Evolutionary conservation across 148 eudicot genomes (phyloP).

Genomic region (Cornus controversa): DNA sequence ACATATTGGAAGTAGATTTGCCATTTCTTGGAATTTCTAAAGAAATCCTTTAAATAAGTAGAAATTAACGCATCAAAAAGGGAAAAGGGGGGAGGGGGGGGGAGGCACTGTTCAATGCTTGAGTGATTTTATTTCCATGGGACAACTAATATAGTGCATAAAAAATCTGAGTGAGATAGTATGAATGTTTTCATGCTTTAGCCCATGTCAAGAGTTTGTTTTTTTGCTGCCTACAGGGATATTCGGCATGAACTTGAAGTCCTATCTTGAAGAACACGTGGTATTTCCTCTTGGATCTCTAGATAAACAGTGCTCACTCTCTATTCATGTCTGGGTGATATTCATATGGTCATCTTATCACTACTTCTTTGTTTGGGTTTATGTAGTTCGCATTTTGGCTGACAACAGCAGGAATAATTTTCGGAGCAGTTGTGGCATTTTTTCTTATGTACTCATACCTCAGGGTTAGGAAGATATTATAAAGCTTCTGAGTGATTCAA

Average conservation of each 20-base stretch:
- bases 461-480: constrained; percentile 72
- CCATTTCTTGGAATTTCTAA: not conserved
- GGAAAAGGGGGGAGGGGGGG: too few species aligned
- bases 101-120: too few species aligned
- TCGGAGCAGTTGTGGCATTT: constrained; percentile 72
- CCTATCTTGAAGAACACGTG: constrained; percentile 92
- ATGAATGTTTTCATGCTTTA: not conserved
- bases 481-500: constrained; percentile 20
- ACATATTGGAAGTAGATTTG: not conserved
- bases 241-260: constrained; percentile 97
- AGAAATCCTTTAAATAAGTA: too few species aligned
- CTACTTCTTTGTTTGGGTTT: not conserved
- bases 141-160: not conserved
- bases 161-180: not conserved
- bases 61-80: too few species aligned
- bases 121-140: not conserved
- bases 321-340: not conserved
- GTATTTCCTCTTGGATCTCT: constrained; percentile 36
- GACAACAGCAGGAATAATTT: constrained; percentile 81
- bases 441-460: constrained; percentile 81
- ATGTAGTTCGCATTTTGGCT: constrained; percentile 96
- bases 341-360: constrained; percentile 3
- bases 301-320: not conserved
- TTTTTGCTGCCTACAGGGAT: constrained; percentile 58
- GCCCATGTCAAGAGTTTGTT: not conserved